Base-by-base conservation (phyloP, 2,329 filamentous ascomycete species). In the Parastagonospora avenae region DNA sequence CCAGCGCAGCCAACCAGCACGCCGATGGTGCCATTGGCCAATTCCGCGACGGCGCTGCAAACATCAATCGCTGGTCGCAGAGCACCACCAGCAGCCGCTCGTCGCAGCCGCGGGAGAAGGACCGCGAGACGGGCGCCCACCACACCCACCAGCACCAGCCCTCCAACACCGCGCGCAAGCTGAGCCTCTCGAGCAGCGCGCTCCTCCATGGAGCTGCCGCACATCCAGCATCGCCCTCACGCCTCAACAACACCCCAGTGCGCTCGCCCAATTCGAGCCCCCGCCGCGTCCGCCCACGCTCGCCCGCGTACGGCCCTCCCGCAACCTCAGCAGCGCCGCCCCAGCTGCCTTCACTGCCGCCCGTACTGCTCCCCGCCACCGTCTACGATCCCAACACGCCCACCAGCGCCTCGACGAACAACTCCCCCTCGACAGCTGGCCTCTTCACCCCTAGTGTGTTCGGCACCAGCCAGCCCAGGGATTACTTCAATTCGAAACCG, bases 61-160 rank as follows among this genome's bases (percentile, higher is more conserved):
- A 79, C 52, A 71, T 83, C 46, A 82, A 84, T 63, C 80, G 82
- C 56, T 84, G 82, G 82, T 84, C 82, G 31, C 81, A 84, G 57
- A 83, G 80, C 14, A 84, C 82, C 19, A 69, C 76, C 28, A 81
- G 79, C 40, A 82, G 79, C 67, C 75, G 72, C 40, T 65, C 68
- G n/a, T 76, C 76, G 30, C 48, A 49, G 44, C 32, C 19, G 57
- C 54, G 19, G 19, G 19, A 24, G 19, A 24, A 24, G 5, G 19
- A 24, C 19, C 19, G 19, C 19, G 19, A 24, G 19, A 24, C 19
- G 19, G 19, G 19, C 19, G 19, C 32, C 62, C 61, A 45, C 60
- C n/a, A n/a, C n/a, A n/a, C n/a, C n/a, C n/a, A n/a, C n/a, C n/a
- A n/a, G n/a, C n/a, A n/a, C n/a, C 59, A 42, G 70, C 64, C 58